Evolutionary conservation across 2,329 filamentous ascomycete species (phyloP).

Genomic region (Ascosphaera aggregata): DNA sequence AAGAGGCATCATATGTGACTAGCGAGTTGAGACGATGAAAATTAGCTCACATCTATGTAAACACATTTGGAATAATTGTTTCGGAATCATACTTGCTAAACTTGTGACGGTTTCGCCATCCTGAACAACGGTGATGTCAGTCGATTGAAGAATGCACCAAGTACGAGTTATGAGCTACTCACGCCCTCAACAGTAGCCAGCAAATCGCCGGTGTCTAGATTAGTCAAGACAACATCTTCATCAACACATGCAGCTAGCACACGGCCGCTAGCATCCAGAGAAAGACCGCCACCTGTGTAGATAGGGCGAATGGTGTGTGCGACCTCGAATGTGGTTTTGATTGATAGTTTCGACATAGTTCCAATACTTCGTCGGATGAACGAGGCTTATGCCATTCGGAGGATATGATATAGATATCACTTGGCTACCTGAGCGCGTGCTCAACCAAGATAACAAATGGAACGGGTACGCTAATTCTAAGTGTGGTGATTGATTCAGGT

Average conservation of each 20-base stretch:
- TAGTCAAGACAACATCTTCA: conserved; percentile 73
- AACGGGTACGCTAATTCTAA: too few species aligned
- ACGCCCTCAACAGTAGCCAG: conserved; percentile 75
- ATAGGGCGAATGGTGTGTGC: conserved; percentile 71
- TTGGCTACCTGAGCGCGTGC: background rate
- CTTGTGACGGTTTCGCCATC: conserved; percentile 35
- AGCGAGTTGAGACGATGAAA: conserved; percentile 1
- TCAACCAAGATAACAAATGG: too few species aligned
- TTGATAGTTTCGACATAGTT: conserved; percentile 26
- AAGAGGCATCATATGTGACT: conserved; percentile 31
- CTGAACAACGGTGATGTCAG: conserved; percentile 19
- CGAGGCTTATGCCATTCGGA: too few species aligned
- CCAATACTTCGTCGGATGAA: too few species aligned
- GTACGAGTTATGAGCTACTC: conserved; percentile 14
- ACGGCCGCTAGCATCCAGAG: conserved; percentile 56
- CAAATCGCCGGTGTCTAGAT: conserved; percentile 61
- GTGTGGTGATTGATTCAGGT: too few species aligned
- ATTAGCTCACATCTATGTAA: too few species aligned
- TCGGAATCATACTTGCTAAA: conserved; percentile 16
- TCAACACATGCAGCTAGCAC: conserved; percentile 76
- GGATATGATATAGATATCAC: conserved; percentile 3
- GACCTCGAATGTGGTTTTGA: conserved; percentile 77
- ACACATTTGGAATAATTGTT: background rate
- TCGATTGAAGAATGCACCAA: conserved; percentile 1
- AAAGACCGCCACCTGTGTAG: conserved; percentile 74